phyloP scores from a whole-genome alignment of 306 rosid species.

The Quercus alba region DNA sequence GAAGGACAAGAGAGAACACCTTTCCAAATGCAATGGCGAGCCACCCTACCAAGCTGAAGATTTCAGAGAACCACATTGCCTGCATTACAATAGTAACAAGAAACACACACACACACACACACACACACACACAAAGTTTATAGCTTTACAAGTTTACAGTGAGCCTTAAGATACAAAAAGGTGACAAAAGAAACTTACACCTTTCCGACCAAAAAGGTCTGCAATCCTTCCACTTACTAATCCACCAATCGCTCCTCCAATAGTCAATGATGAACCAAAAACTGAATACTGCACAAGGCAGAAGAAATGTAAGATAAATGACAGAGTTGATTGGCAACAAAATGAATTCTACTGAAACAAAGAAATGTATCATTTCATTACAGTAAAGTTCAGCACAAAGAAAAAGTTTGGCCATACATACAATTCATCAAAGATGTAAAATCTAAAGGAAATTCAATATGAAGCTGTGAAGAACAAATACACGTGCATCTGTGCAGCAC shows the following conservation, averaged over 20 bases:
- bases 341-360: not conserved
- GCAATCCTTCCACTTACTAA: conserved; percentile 63
- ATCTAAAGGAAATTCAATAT: not conserved
- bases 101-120: not conserved
- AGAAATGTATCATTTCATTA: not conserved
- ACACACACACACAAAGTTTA: too few relatives aligned
- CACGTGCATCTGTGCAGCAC: not conserved
- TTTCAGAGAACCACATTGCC: conserved; percentile 74
- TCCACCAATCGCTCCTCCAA: conserved; percentile 87
- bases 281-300: conserved; percentile 53
- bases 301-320: not conserved
- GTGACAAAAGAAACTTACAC: conserved; percentile 48
- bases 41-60: conserved; percentile 78
- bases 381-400: not conserved
- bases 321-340: not conserved
- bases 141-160: not conserved
- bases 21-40: conserved; percentile 49
- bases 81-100: conserved; percentile 32
- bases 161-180: not conserved
- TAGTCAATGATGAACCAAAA: conserved; percentile 78
- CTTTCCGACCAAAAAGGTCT: conserved; percentile 69
- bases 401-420: not conserved
- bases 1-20: conserved; percentile 28
- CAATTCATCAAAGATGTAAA: not conserved
- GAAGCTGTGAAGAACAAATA: not conserved